phyloP scores from a whole-genome alignment of 768 basidiomycete species.

The Termitomyces sp. region DNA sequence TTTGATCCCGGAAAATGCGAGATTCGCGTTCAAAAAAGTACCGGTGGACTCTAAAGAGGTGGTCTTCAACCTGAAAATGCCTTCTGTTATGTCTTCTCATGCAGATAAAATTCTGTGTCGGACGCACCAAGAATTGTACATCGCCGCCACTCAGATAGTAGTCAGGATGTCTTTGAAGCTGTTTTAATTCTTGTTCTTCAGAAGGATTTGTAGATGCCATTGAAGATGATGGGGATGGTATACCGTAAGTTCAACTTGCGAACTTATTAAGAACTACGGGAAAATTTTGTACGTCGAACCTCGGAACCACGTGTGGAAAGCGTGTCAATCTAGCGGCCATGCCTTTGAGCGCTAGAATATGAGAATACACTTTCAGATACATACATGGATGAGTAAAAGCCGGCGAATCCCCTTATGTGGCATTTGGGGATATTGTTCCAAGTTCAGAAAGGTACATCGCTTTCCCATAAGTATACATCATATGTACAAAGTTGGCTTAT shows the following conservation, averaged over 20 bases:
- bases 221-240: background rate
- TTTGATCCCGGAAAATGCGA: conserved; percentile 32
- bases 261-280: background rate
- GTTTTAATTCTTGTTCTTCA: conserved; percentile 12
- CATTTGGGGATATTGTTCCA: background rate
- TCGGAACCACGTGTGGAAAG: background rate
- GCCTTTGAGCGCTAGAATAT: background rate
- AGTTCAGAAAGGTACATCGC: background rate
- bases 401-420: background rate
- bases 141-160: conserved; percentile 56
- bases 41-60: conserved; percentile 52
- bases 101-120: background rate
- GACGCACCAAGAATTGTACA: conserved; percentile 45
- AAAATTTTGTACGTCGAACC: background rate
- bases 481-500: background rate
- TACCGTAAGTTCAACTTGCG: background rate
- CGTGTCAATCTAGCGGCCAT: background rate
- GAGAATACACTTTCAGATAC: background rate
- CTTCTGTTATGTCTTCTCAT: background rate
- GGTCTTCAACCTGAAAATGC: conserved; percentile 45
- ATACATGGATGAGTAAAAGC: background rate
- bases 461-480: background rate
- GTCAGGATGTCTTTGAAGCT: conserved; percentile 21
- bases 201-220: background rate
- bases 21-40: conserved; percentile 67